A percentile compares a stretch with the other conserved stretches of the same genome.
Evolutionary conservation across 2,329 filamentous ascomycete species (phyloP).

Genomic region (Calonectria henricotiae): DNA sequence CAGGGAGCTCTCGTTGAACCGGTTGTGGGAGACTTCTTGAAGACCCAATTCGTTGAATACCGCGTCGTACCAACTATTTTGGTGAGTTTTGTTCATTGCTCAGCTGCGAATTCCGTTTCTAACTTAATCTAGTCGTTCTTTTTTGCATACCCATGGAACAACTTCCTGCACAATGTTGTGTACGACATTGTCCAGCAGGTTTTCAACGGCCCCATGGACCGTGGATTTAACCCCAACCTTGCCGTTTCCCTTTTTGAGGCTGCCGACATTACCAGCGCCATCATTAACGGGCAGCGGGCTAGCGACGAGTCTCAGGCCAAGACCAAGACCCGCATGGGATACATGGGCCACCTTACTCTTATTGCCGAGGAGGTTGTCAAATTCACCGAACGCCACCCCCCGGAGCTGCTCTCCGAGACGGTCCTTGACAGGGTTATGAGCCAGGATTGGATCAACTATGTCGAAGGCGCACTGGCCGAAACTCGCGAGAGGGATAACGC

Average conservation of each 20-base stretch:
- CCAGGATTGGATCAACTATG: constrained; percentile 93
- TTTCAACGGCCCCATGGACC: constrained; percentile 98
- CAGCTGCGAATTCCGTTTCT: constrained; percentile 26
- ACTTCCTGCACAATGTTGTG: constrained; percentile 98
- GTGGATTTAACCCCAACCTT: constrained; percentile 90
- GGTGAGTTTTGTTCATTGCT: constrained; percentile 68
- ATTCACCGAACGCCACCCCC: constrained; percentile 94
- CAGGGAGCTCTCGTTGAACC: constrained; percentile 64
- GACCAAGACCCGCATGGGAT: constrained; percentile 92
- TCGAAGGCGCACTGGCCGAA: constrained; percentile 92
- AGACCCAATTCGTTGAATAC: constrained; percentile 97
- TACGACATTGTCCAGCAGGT: constrained; percentile 99
- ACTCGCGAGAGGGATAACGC: constrained; percentile 97
- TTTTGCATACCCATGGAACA: constrained; percentile 99
- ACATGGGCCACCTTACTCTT: constrained; percentile 97
- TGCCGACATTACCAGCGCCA: constrained; percentile 90
- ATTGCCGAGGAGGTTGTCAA: constrained; percentile 99
- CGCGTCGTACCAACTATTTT: constrained; percentile 95
- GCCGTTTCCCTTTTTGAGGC: constrained; percentile 95
- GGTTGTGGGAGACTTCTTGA: constrained; percentile 94
- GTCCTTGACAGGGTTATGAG: constrained; percentile 93
- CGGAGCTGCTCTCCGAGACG: constrained; percentile 86
- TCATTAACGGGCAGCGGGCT: constrained; percentile 89
- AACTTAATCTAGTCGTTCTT: constrained; percentile 83
- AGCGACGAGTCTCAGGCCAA: constrained; percentile 89